Percentiles rank a stretch among this genome's conserved stretches.
Conservation (phyloP, 495 filamentous ascomycete species). For the Pseudotulostoma volvatum region DNA sequence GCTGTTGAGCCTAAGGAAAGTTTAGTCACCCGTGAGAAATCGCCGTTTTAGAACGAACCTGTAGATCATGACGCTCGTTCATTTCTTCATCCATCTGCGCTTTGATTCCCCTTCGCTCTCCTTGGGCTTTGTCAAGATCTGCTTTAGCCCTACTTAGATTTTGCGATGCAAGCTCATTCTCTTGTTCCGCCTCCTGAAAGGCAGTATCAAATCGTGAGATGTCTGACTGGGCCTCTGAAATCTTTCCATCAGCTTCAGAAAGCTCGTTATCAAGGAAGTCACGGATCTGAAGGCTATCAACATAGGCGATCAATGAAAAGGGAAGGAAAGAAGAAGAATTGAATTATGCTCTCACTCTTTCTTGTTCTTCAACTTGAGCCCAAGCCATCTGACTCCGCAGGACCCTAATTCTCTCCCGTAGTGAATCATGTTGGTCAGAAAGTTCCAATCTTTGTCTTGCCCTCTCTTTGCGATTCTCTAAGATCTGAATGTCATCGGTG, state of each 20-base stretch:
- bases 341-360: conserved; percentile 17
- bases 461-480: conserved; percentile 29
- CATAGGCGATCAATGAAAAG: conserved; percentile 2
- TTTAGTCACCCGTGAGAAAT: conserved; percentile 6
- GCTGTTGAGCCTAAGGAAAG: conserved; percentile 31
- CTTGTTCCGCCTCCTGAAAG: conserved; percentile 29
- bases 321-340: background rate
- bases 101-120: conserved; percentile 26
- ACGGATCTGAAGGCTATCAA: conserved; percentile 14
- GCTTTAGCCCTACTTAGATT: conserved; percentile 35
- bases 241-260: conserved; percentile 19
- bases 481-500: conserved; percentile 30
- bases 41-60: conserved; percentile 16
- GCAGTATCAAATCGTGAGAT: conserved; percentile 21
- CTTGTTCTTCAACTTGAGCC: conserved; percentile 50
- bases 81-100: conserved; percentile 23
- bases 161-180: conserved; percentile 36
- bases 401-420: conserved; percentile 34
- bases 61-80: conserved; percentile 25
- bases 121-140: conserved; percentile 27
- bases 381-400: conserved; percentile 49
- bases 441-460: conserved; percentile 37
- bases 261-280: conserved; percentile 19
- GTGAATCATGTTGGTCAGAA: conserved; percentile 38
- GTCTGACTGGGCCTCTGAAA: conserved; percentile 25